Base-by-base conservation (phyloP, 768 basidiomycete species). In the Lepiota brunneoincarnata region DNA sequence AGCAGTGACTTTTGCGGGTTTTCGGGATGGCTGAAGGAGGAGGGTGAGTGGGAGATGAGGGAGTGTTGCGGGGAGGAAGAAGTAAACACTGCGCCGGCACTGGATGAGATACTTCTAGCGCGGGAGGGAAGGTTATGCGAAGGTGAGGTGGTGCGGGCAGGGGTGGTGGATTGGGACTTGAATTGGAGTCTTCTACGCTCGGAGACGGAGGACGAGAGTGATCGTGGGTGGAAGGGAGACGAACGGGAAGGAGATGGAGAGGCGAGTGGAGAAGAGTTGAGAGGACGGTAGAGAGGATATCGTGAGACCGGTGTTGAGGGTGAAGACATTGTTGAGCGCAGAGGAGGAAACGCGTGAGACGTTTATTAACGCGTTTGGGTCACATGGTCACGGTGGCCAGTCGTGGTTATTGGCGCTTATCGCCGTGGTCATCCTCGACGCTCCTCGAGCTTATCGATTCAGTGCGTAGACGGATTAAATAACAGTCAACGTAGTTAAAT, bases 1-100 rank as follows among this genome's bases (percentile, higher is more conserved):
- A 89, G 64, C 43, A 89, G 77, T 3, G 69, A 59, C 38, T 79
- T 83, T 52, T 82, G 78, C 0, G 83, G 70, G 15, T 80, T 75
- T 49, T 77, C 77, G 1, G 67, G 58, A 12, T 54, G 53, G 21
- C 31, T 39, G 45, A 47, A 54, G 11, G 26, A 3, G 26, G 26
- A 28, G 26, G 59, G 45, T 45, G 44, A 34, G 44, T 56, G 21
- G 31, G 51, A 12, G 31, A 18, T 3, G 35, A 6, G 11, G 21
- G 12, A 38, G 42, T 43, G 14, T 36, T 49, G 15, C 38, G 51
- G 26, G 18, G 40, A 10, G 26, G 47, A 18, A 49, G 56, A 5
- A 41, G 50, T 7, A 46, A 17, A 24, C 20, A n/a, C 26, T 14
- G 61, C 62, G 36, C 61, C 61, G 26, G 67, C 59, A 12, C 47